phyloP scores from a whole-genome alignment of 2,329 filamentous ascomycete genomes.

The Rachicladosporium sp. region DNA sequence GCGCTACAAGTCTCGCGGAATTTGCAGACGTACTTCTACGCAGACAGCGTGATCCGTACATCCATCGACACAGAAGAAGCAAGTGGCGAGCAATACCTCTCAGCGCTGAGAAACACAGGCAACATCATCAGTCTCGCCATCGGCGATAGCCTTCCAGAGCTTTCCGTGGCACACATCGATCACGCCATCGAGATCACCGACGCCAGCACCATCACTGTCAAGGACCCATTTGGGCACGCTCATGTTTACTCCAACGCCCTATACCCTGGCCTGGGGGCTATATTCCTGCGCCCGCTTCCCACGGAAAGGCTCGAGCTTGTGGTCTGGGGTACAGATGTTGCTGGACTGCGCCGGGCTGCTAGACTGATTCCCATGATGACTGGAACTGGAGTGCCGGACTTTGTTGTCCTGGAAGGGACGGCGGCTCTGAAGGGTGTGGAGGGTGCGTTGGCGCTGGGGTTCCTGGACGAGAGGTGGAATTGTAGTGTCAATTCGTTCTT shows the following conservation, averaged over 20 bases:
- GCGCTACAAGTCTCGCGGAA: constrained; percentile 42
- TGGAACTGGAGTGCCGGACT: constrained; percentile 46
- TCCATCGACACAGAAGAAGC: constrained; percentile 8
- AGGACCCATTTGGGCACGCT: not conserved
- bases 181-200: not conserved
- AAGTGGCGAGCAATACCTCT: constrained; percentile 1
- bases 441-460: constrained; percentile 42
- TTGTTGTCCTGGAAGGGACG: constrained; percentile 36
- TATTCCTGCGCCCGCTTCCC: constrained; percentile 39
- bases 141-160: constrained; percentile 14
- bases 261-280: constrained; percentile 31
- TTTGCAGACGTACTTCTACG: constrained; percentile 45
- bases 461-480: constrained; percentile 42
- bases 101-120: constrained; percentile 16
- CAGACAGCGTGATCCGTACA: constrained; percentile 34
- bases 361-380: constrained; percentile 44
- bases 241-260: constrained; percentile 3
- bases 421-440: constrained; percentile 40
- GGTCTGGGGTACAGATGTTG: constrained; percentile 41
- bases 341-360: constrained; percentile 37
- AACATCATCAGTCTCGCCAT: constrained; percentile 35
- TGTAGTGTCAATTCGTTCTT: constrained; percentile 3
- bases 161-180: not conserved
- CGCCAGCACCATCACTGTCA: constrained; percentile 21
- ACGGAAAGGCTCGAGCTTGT: constrained; percentile 41